Conservation (phyloP, 176 grass and related monocot genomes). For the Juncus effusus region DNA sequence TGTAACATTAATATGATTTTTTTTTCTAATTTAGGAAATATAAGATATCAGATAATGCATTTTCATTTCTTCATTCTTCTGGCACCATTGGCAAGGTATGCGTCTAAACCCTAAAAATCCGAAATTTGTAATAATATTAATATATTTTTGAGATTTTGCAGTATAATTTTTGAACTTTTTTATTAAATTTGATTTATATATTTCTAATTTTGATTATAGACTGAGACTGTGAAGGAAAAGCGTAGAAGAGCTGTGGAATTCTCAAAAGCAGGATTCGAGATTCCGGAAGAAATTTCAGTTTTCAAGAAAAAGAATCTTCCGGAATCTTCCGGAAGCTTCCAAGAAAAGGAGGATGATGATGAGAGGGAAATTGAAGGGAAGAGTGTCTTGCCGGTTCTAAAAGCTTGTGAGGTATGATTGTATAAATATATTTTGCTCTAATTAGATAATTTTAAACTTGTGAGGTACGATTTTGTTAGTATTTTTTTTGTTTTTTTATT, state of each 20-base stretch:
- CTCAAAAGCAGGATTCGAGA: constrained; percentile 69
- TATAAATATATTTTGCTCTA: too few relatives aligned
- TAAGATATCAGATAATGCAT: constrained; percentile 61
- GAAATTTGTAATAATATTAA: neutral
- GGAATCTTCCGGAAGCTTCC: constrained; percentile 22
- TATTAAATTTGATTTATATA: too few relatives aligned
- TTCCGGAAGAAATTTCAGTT: constrained; percentile 55
- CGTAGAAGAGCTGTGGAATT: constrained; percentile 57
- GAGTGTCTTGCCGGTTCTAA: constrained; percentile 8
- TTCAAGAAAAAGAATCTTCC: constrained; percentile 42
- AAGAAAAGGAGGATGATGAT: neutral
- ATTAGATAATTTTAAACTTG: too few relatives aligned
- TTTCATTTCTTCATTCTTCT: constrained; percentile 73
- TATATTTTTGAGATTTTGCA: neutral
- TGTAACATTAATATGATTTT: neutral
- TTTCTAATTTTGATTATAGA: neutral
- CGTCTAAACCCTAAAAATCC: too few relatives aligned
- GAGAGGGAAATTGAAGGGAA: neutral
- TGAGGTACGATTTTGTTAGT: too few relatives aligned
- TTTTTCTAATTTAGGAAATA: constrained; percentile 49
- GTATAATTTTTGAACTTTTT: too few relatives aligned
- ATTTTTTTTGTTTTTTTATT: too few relatives aligned
- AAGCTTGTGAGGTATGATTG: neutral
- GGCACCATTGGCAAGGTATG: constrained; percentile 85
- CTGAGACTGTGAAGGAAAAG: constrained; percentile 71